phyloP scores from a whole-genome alignment of 495 filamentous ascomycete species.

The Penicillium odoratum region DNA sequence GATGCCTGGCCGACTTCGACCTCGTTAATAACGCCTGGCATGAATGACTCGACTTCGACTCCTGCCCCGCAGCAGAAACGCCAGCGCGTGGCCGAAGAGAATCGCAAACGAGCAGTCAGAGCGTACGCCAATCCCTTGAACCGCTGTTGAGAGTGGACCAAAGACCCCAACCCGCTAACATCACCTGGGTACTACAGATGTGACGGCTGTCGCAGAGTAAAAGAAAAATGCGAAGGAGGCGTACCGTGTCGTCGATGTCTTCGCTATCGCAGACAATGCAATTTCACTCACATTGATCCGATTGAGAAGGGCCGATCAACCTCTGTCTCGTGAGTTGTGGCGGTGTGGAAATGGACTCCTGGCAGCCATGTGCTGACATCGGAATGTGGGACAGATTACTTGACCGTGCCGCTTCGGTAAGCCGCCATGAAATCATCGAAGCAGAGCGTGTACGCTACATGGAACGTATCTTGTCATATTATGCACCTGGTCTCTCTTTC shows the following conservation, averaged over 20 bases:
- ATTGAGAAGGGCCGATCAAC: conserved; percentile 39
- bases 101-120: conserved; percentile 50
- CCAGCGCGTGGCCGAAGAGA: conserved; percentile 50
- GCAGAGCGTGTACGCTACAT: conserved; percentile 45
- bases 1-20: conserved; percentile 28
- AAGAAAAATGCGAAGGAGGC: conserved; percentile 54
- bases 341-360: not conserved
- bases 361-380: not conserved
- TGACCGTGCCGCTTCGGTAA: conserved; percentile 37
- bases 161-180: conserved; percentile 10
- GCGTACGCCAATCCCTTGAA: conserved; percentile 29
- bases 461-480: conserved; percentile 45
- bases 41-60: conserved; percentile 30
- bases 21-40: conserved; percentile 22
- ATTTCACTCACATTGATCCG: conserved; percentile 47
- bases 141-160: not conserved
- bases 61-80: conserved; percentile 41
- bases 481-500: conserved; percentile 44
- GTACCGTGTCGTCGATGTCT: conserved; percentile 52
- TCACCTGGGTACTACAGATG: conserved; percentile 30
- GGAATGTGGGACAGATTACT: conserved; percentile 27
- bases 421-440: conserved; percentile 45
- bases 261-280: conserved; percentile 49
- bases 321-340: conserved; percentile 37
- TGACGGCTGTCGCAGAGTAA: conserved; percentile 50